Evolutionary conservation across 202 grass and related monocot genomes (phyloP).

Genomic region (Bolboschoenoplectus hybrid): DNA sequence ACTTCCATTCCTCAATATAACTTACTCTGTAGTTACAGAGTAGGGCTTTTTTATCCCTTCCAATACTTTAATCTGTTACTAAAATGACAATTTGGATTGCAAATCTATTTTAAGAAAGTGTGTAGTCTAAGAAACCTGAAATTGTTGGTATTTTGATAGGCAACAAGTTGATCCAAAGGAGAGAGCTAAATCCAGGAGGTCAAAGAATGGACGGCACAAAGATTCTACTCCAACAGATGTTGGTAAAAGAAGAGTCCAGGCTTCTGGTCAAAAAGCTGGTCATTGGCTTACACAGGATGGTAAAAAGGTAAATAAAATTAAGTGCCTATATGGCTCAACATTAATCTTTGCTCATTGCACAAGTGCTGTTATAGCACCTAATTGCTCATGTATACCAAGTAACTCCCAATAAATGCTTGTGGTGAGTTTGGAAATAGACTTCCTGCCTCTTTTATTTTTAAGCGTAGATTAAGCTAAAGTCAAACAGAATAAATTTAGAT

Average conservation of each 20-base stretch:
- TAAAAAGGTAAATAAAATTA: conserved; percentile 55
- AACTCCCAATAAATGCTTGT: background rate
- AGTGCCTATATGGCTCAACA: background rate
- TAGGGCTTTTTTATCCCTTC: background rate
- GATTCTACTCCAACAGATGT: conserved; percentile 57
- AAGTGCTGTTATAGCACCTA: background rate
- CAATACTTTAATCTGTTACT: background rate
- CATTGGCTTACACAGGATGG: conserved; percentile 84
- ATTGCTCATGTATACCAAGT: background rate
- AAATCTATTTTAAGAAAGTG: conserved; percentile 17
- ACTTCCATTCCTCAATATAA: background rate
- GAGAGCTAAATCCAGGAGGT: conserved; percentile 44
- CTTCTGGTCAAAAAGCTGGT: conserved; percentile 55
- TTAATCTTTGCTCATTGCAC: conserved; percentile 19
- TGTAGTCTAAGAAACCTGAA: conserved; percentile 29
- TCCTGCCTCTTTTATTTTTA: background rate
- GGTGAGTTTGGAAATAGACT: background rate
- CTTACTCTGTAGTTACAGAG: background rate
- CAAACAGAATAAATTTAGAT: background rate
- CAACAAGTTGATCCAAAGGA: conserved; percentile 38
- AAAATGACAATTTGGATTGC: background rate
- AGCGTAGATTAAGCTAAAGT: background rate
- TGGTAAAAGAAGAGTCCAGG: conserved; percentile 68
- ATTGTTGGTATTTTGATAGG: conserved; percentile 46
- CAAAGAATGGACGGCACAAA: conserved; percentile 41